These are phyloP conservation scores for Globisporangium irregulare DNA, from an alignment of 352 stramenopile species.

Conservation along the genomic window DNA sequence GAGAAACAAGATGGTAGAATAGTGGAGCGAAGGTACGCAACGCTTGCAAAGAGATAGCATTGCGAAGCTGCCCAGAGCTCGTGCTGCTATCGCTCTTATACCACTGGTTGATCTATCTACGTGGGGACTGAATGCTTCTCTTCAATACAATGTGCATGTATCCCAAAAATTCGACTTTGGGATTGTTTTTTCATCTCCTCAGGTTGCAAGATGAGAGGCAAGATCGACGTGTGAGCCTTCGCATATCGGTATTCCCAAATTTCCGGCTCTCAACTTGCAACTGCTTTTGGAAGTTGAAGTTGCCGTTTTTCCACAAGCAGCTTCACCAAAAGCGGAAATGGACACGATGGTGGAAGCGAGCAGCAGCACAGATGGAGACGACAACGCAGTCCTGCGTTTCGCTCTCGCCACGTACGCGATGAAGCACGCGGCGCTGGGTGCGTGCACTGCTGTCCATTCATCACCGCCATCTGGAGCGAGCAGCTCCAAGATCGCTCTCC, in stretches of 20 bases:
- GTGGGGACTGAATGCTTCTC: neutral
- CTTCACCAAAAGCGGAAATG: neutral
- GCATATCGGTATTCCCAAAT: neutral
- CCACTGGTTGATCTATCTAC: no score
- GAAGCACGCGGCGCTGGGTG: constrained; percentile 7
- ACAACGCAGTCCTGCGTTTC: constrained; percentile 26
- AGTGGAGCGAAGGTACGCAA: neutral
- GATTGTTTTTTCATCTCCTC: neutral
- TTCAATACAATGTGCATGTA: neutral
- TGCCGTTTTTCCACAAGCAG: constrained; percentile 7
- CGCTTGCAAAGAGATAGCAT: neutral
- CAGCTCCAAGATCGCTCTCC: neutral
- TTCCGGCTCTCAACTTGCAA: neutral
- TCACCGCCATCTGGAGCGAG: neutral
- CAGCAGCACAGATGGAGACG: neutral
- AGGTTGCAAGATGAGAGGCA: neutral
- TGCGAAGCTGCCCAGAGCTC: neutral
- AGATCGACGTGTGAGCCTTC: no score
- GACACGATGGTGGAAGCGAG: neutral
- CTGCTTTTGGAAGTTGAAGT: constrained; percentile 24
- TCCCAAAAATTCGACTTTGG: neutral
- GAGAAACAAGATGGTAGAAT: neutral
- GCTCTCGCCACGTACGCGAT: constrained; percentile 31
- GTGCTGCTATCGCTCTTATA: neutral
- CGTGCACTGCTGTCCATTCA: neutral